phyloP scores from a whole-genome alignment of 2,329 filamentous ascomycete genomes.

The Xylaria sp. region DNA sequence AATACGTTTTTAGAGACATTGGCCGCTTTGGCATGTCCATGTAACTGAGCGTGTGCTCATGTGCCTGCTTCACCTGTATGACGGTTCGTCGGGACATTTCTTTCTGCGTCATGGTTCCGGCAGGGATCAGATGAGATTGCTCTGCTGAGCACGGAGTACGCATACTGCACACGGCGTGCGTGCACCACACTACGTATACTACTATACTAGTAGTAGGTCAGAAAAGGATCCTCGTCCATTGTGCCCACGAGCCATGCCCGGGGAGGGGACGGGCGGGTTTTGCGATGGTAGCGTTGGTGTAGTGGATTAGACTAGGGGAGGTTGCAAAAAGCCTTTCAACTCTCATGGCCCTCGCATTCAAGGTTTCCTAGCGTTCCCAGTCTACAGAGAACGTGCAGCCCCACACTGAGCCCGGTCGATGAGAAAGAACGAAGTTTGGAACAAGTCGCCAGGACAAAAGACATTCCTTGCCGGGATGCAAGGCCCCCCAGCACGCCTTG shows the following conservation, averaged over 20 bases:
- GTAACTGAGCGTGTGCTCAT: conserved; percentile 49
- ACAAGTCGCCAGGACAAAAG: conserved; percentile 49
- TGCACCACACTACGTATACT: not conserved
- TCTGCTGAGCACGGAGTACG: not conserved
- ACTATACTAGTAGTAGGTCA: conserved; percentile 32
- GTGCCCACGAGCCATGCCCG: conserved; percentile 46
- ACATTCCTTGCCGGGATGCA: conserved; percentile 45
- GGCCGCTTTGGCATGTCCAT: conserved; percentile 53
- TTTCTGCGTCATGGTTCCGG: conserved; percentile 53
- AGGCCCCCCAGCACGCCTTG: conserved; percentile 46
- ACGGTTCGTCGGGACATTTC: conserved; percentile 49
- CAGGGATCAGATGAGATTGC: conserved; percentile 50
- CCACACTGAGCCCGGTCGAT: conserved; percentile 42
- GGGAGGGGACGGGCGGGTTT: conserved; percentile 46
- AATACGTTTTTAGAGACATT: conserved; percentile 51
- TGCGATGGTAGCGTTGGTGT: conserved; percentile 48
- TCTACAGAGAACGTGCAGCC: conserved; percentile 34
- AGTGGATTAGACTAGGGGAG: conserved; percentile 46
- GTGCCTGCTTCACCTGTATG: conserved; percentile 50
- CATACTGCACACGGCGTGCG: conserved; percentile 16
- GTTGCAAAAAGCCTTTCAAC: conserved; percentile 48
- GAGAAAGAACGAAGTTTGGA: conserved; percentile 50
- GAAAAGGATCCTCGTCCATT: conserved; percentile 49
- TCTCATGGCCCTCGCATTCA: conserved; percentile 46
- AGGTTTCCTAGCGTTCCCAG: conserved; percentile 43